A percentile compares a stretch with the other conserved stretches of the same genome.
phyloP scores from a whole-genome alignment of 441 rosid species.

The Arabidopsis lyrata region DNA sequence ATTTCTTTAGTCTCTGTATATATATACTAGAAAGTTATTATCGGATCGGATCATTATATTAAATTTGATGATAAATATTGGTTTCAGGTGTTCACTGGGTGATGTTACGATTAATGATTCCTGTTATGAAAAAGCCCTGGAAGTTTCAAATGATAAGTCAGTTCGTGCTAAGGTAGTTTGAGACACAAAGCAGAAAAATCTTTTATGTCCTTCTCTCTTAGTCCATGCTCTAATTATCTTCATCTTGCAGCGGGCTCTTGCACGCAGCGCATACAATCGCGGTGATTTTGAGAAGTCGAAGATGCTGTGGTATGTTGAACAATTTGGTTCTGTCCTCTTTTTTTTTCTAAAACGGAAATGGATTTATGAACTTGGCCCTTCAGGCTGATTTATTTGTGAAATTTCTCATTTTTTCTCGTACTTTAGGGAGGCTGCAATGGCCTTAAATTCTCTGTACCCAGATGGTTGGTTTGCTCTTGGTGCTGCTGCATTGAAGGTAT shows the following conservation, averaged over 20 bases:
- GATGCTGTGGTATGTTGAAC: conserved; percentile 70
- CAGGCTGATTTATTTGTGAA: conserved; percentile 33
- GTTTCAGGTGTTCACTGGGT: conserved; percentile 93
- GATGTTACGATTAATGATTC: conserved; percentile 83
- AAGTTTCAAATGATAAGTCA: conserved; percentile 88
- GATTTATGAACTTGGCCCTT: conserved; percentile 24
- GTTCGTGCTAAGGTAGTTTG: conserved; percentile 89
- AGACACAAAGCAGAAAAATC: conserved; percentile 19
- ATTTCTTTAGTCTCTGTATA: conserved; percentile 14
- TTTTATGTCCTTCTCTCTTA: conserved; percentile 30
- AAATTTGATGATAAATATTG: conserved; percentile 22
- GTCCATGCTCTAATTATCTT: conserved; percentile 33
- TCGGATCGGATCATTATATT: not conserved
- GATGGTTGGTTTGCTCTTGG: conserved; percentile 99
- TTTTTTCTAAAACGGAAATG: not conserved
- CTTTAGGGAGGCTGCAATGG: conserved; percentile 94
- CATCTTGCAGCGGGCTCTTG: conserved; percentile 81
- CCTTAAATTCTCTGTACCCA: conserved; percentile 87
- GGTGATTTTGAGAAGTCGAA: conserved; percentile 92
- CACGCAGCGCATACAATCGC: conserved; percentile 89
- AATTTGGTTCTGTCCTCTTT: conserved; percentile 16
- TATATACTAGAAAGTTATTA: not conserved
- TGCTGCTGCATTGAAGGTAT: conserved; percentile 98
- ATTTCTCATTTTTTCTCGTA: conserved; percentile 36
- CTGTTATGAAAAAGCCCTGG: conserved; percentile 91